Percentiles rank a stretch among this genome's conserved stretches.
phyloP scores from a whole-genome alignment of 2,329 filamentous ascomycete species.

The Botrytis hyacinthi region DNA sequence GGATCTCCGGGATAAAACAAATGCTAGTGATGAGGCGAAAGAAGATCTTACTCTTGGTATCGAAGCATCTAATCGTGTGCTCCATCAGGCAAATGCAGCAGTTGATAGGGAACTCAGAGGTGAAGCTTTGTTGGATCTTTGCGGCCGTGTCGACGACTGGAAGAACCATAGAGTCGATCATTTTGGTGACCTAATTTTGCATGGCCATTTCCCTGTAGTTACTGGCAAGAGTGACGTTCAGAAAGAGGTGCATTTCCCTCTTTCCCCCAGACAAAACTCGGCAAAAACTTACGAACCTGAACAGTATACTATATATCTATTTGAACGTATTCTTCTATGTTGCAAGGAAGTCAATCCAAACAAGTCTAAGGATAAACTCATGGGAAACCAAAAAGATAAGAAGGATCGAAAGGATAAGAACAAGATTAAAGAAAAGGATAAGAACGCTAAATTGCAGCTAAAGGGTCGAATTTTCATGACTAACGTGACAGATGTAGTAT shows the following conservation, averaged over 20 bases:
- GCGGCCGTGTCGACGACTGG: slow-evolving; percentile 89
- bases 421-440: slow-evolving; percentile 65
- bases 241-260: slow-evolving; percentile 57
- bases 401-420: slow-evolving; percentile 71
- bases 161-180: slow-evolving; percentile 86
- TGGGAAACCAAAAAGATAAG: slow-evolving; percentile 65
- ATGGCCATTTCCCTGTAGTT: slow-evolving; percentile 87
- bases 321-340: slow-evolving; percentile 90
- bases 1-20: slow-evolving; percentile 84
- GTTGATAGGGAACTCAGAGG: slow-evolving; percentile 84
- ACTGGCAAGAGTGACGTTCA: slow-evolving; percentile 88
- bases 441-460: slow-evolving; percentile 77
- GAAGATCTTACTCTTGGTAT: slow-evolving; percentile 74
- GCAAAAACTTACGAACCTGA: slow-evolving; percentile 32
- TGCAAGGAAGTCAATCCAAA: slow-evolving; percentile 91
- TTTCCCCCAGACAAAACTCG: slow-evolving; percentile 21
- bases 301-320: slow-evolving; percentile 96
- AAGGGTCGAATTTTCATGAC: slow-evolving; percentile 99
- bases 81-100: slow-evolving; percentile 84
- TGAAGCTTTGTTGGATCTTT: slow-evolving; percentile 80
- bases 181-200: slow-evolving; percentile 86
- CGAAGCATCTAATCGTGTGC: slow-evolving; percentile 75
- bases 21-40: slow-evolving; percentile 66
- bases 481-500: slow-evolving; percentile 94
- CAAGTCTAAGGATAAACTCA: slow-evolving; percentile 76